Evolutionary conservation across 306 rosid genomes (phyloP).

Genomic region (Corylus avellana): DNA sequence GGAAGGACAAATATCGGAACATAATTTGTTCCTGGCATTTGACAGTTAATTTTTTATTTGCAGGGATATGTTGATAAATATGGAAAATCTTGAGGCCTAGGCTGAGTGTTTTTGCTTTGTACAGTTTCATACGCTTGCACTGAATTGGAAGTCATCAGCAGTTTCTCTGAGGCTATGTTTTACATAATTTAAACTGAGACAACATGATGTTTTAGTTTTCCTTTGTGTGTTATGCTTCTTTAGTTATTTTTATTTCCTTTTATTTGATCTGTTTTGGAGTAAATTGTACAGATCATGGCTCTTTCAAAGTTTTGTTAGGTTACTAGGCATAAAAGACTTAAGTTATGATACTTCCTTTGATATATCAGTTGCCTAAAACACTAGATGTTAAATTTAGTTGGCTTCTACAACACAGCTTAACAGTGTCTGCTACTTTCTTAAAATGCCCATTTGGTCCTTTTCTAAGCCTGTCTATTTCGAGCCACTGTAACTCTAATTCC

Average conservation of each 20-base stretch:
- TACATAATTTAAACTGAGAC: slow-evolving; percentile 31
- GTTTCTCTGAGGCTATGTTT: slow-evolving; percentile 40
- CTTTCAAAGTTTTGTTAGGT: slow-evolving; percentile 1
- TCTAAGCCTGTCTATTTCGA: not conserved
- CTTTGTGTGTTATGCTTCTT: slow-evolving; percentile 26
- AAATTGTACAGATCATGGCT: slow-evolving; percentile 8
- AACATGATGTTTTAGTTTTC: slow-evolving; percentile 29
- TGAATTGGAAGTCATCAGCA: slow-evolving; percentile 38
- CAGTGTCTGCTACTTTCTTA: not conserved
- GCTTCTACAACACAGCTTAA: not conserved
- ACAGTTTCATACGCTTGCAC: slow-evolving; percentile 48
- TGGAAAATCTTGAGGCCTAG: slow-evolving; percentile 69
- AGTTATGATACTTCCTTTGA: not conserved
- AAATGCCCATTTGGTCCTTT: not conserved
- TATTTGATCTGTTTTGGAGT: slow-evolving; percentile 29
- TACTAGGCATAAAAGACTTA: not conserved
- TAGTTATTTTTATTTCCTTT: slow-evolving; percentile 18
- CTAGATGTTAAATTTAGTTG: not conserved
- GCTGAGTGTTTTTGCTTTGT: slow-evolving; percentile 45
- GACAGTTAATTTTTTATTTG: slow-evolving; percentile 50
- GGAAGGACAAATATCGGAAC: slow-evolving; percentile 17
- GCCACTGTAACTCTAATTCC: not conserved
- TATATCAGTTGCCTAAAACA: not conserved
- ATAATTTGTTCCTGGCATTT: slow-evolving; percentile 34
- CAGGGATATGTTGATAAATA: slow-evolving; percentile 93